Base-by-base conservation (phyloP, 2,329 filamentous ascomycete genomes). In the Ampelomyces quisqualis region DNA sequence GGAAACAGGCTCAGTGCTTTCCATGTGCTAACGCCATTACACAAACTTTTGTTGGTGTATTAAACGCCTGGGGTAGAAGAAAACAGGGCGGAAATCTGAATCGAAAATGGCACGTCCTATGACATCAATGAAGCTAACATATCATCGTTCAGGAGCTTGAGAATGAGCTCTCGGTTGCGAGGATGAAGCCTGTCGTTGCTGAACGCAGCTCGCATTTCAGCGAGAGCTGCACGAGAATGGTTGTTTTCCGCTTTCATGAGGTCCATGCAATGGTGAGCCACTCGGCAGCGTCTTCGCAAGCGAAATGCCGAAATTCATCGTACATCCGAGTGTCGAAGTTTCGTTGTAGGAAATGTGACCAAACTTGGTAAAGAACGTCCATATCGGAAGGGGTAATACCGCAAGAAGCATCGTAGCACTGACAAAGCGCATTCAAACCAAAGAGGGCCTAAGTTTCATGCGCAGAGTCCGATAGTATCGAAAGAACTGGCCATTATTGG, bases 301-400 rank as follows among this genome's bases (percentile, higher is more conserved):
- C 85, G 63, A 79, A 75, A 57, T 73, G 72, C 50, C 81, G 80
- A 70, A 90, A 89, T 65, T 90, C 85, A 61, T 80, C 73, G 70
- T 90, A 90, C 80, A 90, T 86, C 61, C 73, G 74, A 43, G 77
- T 74, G 66, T 90, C 86, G 77, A 90, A 89, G 69, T 86, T 84
- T 57, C 80, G 77, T 49, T 82, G 77, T 49, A 90, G 75, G 61
- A 86, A 87, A 64, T 85, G 79, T 14, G 81, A 81, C 84, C 85
- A 90, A 71, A 87, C 87, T 50, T 82, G 77, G 70, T 88, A 89
- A 20, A 88, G 76, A 43, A 81, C 75, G 60, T 80, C 77, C 75
- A 85, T 82, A 57, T 82, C 77, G 45, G 74, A 71, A 34, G 78
- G 76, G 26, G 72, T 76, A 39, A 49, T 69, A 51, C 71, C 72